phyloP scores from a whole-genome alignment of 129 eudicot species.

The Ambrosia trifida region DNA sequence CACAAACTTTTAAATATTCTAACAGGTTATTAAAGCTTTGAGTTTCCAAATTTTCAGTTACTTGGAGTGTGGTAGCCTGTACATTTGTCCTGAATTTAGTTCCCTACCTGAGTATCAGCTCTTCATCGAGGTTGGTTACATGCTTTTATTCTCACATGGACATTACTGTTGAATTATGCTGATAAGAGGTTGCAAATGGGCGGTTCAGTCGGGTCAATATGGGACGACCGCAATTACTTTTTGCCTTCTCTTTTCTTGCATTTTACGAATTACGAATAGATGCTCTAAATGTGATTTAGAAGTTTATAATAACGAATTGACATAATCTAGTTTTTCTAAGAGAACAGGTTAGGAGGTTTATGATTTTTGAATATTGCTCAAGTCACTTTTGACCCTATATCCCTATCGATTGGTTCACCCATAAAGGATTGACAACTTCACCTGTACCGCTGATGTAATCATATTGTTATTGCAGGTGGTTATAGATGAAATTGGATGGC shows the following conservation, averaged over 20 bases:
- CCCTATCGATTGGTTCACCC: background rate
- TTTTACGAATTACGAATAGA: background rate
- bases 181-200: constrained; percentile 9
- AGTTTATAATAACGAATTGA: no score
- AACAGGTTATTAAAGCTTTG: constrained; percentile 1
- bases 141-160: constrained; percentile 3
- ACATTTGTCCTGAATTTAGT: constrained; percentile 54
- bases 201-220: background rate
- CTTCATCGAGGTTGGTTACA: constrained; percentile 67
- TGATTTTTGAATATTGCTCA: background rate
- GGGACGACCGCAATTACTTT: background rate
- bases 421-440: background rate
- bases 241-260: background rate
- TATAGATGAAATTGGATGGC: constrained; percentile 83
- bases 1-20: background rate
- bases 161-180: background rate
- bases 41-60: constrained; percentile 48
- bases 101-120: constrained; percentile 72
- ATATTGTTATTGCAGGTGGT: constrained; percentile 52
- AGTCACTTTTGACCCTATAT: background rate
- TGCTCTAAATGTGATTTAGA: no score
- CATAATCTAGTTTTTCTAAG: no score
- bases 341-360: no score
- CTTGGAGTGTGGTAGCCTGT: constrained; percentile 77
- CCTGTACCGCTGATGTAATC: background rate